These are phyloP conservation scores for Chalaropsis ovoidea DNA, from an alignment of 2,329 filamentous ascomycete species.

Conservation along the genomic window DNA sequence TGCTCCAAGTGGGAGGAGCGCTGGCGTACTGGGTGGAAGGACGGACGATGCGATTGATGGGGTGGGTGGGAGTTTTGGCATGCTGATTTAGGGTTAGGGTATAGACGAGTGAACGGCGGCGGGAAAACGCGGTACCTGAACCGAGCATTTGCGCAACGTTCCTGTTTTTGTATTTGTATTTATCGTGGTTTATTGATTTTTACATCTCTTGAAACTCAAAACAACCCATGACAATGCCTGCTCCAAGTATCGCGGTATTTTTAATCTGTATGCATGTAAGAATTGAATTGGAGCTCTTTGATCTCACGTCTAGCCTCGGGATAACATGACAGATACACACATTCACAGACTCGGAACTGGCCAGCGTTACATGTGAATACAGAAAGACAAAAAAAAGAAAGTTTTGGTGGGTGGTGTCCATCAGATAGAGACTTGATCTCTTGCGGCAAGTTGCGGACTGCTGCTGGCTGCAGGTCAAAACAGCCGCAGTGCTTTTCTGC, in stretches of 20 bases:
- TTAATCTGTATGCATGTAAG: no score
- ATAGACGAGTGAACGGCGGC: background rate
- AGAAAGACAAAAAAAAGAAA: no score
- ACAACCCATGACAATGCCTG: no score
- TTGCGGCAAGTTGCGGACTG: background rate
- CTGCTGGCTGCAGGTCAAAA: background rate
- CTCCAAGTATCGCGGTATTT: no score
- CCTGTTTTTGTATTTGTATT: background rate
- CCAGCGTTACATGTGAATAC: no score
- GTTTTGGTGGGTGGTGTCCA: background rate
- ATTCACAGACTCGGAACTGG: no score
- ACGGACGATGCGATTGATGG: slow-evolving; percentile 49
- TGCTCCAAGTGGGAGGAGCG: slow-evolving; percentile 84
- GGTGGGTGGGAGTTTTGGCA: background rate
- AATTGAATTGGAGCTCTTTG: no score
- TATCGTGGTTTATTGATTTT: background rate
- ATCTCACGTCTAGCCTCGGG: no score
- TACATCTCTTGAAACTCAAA: no score
- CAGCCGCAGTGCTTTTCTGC: background rate
- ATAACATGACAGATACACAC: no score
- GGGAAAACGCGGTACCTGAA: background rate
- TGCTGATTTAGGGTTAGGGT: background rate
- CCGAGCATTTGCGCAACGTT: background rate
- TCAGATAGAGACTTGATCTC: background rate
- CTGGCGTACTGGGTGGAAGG: slow-evolving; percentile 83